A percentile compares a stretch with the other conserved stretches of the same genome.
These are phyloP conservation scores for Clathrospora elynae DNA, from an alignment of 2,329 filamentous ascomycete species.

Conservation along the genomic window DNA sequence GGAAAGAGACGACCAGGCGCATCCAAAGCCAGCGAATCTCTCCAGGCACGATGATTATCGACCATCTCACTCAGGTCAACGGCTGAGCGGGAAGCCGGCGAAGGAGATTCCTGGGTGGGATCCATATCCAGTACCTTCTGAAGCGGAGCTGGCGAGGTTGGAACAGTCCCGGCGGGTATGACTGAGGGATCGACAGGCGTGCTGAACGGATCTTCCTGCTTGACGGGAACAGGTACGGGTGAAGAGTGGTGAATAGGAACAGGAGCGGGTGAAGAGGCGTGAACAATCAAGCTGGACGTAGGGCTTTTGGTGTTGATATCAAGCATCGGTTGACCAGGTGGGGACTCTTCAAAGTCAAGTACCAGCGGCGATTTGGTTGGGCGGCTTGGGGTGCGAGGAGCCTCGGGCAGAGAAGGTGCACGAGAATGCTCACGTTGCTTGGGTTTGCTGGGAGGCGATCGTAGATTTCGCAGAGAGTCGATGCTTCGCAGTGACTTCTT, in stretches of 20 bases:
- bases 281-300: constrained; percentile 24
- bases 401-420: constrained; percentile 10
- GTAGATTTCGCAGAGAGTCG: constrained; percentile 31
- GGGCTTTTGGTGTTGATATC: constrained; percentile 22
- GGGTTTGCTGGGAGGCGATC: constrained; percentile 24
- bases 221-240: constrained; percentile 34
- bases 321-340: constrained; percentile 32
- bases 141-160: constrained; percentile 37
- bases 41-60: constrained; percentile 25
- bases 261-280: constrained; percentile 37
- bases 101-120: constrained; percentile 4
- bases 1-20: too few species aligned
- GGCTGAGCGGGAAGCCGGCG: constrained; percentile 7
- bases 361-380: constrained; percentile 27
- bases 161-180: constrained; percentile 34
- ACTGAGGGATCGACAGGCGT: constrained; percentile 2
- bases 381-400: constrained; percentile 18
- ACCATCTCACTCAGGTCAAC: not conserved
- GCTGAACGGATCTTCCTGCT: constrained; percentile 6
- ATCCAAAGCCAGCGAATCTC: too few species aligned
- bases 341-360: constrained; percentile 36
- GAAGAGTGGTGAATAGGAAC: constrained; percentile 39
- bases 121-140: constrained; percentile 28
- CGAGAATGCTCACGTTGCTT: constrained; percentile 7
- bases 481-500: constrained; percentile 32